These are phyloP conservation scores for Tricladium varicosporioides DNA, from an alignment of 2,329 filamentous ascomycete genomes.

Conservation along the genomic window DNA sequence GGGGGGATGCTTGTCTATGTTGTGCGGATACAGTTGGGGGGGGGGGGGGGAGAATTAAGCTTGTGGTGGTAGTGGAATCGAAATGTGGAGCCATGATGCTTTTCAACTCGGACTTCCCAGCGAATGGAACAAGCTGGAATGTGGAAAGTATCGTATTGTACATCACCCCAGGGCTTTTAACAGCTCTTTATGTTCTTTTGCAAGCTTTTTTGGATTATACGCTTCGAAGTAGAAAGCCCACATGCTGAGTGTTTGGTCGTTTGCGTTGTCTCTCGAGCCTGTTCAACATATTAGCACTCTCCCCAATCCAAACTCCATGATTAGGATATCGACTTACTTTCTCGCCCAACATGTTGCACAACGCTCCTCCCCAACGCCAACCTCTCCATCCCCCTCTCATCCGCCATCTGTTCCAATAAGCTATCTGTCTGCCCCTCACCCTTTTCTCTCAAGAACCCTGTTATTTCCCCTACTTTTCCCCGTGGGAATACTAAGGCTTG, in stretches of 20 bases:
- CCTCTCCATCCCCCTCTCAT: slow-evolving; percentile 31
- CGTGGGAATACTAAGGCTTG: slow-evolving; percentile 20
- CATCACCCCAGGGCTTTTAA: no score
- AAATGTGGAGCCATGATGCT: no score
- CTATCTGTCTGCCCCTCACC: slow-evolving; percentile 32
- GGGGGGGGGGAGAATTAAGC: no score
- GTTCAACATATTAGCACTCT: neutral
- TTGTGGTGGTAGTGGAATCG: no score
- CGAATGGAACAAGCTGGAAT: no score
- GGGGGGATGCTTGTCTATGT: no score
- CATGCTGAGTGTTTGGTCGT: slow-evolving; percentile 15
- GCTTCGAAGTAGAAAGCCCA: slow-evolving; percentile 22
- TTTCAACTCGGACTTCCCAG: no score
- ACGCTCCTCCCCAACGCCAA: slow-evolving; percentile 40
- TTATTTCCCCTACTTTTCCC: slow-evolving; percentile 8
- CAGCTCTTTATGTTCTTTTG: neutral
- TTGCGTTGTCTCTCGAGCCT: slow-evolving; percentile 15
- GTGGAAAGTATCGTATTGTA: no score
- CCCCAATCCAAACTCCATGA: neutral
- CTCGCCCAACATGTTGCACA: slow-evolving; percentile 38
- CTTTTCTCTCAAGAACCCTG: slow-evolving; percentile 13
- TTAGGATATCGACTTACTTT: neutral
- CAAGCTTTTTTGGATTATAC: slow-evolving; percentile 9
- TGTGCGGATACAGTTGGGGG: no score
- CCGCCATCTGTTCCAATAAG: slow-evolving; percentile 37